These are phyloP conservation scores for Fusarium coffeatum DNA, from an alignment of 2,329 filamentous ascomycete species.

Conservation along the genomic window DNA sequence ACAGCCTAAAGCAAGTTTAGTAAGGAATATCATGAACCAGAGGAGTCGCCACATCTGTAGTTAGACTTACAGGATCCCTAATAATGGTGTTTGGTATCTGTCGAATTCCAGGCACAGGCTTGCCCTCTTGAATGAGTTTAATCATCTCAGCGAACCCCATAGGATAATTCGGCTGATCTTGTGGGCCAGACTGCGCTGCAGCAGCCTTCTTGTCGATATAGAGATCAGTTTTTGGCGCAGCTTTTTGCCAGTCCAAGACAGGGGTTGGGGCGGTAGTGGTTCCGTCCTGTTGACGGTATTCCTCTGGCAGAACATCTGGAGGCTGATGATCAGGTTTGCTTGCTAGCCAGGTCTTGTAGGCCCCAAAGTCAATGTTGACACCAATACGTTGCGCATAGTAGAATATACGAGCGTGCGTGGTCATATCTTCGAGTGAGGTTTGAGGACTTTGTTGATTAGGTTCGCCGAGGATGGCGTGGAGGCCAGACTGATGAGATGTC, in stretches of 20 bases:
- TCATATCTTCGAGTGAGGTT: slow-evolving; percentile 68
- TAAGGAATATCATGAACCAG: background rate
- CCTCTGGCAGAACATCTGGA: slow-evolving; percentile 53
- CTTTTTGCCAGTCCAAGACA: slow-evolving; percentile 60
- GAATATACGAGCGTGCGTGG: slow-evolving; percentile 73
- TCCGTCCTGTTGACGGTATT: slow-evolving; percentile 42
- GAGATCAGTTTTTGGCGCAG: slow-evolving; percentile 61
- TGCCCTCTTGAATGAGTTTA: slow-evolving; percentile 82
- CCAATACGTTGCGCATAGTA: slow-evolving; percentile 68
- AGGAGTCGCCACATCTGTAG: background rate
- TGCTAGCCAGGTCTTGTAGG: slow-evolving; percentile 74
- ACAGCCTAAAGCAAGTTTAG: slow-evolving; percentile 53
- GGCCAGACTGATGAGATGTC: slow-evolving; percentile 60
- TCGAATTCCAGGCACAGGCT: slow-evolving; percentile 86
- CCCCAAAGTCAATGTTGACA: slow-evolving; percentile 70
- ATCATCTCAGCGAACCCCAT: slow-evolving; percentile 87
- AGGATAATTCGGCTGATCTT: slow-evolving; percentile 76
- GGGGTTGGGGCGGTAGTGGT: slow-evolving; percentile 24
- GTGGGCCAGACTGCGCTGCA: slow-evolving; percentile 34
- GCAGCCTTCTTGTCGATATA: slow-evolving; percentile 55
- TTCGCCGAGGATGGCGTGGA: slow-evolving; percentile 72
- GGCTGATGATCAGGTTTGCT: slow-evolving; percentile 49
- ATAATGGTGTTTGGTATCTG: slow-evolving; percentile 86
- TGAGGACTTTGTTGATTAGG: slow-evolving; percentile 55
- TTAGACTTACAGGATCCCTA: slow-evolving; percentile 70